These are phyloP conservation scores for Physcomitrium patens DNA, from an alignment of 225 moss, liverwort and hornwort species.

Conservation along the genomic window DNA sequence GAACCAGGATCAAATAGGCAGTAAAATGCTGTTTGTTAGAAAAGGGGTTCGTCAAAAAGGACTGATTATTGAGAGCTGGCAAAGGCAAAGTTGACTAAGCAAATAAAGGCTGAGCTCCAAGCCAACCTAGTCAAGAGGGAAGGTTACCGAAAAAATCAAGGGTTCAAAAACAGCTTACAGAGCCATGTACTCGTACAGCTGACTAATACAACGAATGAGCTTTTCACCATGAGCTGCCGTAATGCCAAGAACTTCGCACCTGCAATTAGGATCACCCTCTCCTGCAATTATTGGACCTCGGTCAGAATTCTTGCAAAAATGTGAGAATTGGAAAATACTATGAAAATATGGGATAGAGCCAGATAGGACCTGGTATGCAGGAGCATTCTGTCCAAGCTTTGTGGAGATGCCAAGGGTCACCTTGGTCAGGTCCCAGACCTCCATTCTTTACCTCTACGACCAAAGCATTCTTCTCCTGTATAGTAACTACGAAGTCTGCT, in stretches of 20 bases:
- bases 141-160: not conserved
- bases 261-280: not conserved
- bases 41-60: too few species aligned
- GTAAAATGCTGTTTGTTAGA: too few species aligned
- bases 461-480: not conserved
- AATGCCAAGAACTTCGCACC: conserved; percentile 23
- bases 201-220: conserved; percentile 8
- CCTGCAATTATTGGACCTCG: conserved; percentile 4
- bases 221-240: conserved; percentile 8
- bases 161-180: conserved; percentile 22
- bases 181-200: conserved; percentile 21
- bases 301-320: conserved; percentile 1
- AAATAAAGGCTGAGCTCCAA: not conserved
- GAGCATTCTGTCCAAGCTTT: conserved; percentile 7
- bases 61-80: not conserved
- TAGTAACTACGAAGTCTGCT: not conserved
- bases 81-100: not conserved
- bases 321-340: not conserved
- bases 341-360: conserved; percentile 4
- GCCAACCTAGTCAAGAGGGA: not conserved
- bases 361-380: not conserved
- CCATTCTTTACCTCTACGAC: conserved; percentile 15
- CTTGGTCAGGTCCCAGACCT: conserved; percentile 10
- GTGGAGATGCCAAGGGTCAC: conserved; percentile 11
- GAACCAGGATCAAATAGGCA: too few species aligned